A percentile compares a stretch with the other conserved stretches of the same genome.
Evolutionary conservation across 345 rosid genomes (phyloP).

Genomic region (Hibiscus syriacus): DNA sequence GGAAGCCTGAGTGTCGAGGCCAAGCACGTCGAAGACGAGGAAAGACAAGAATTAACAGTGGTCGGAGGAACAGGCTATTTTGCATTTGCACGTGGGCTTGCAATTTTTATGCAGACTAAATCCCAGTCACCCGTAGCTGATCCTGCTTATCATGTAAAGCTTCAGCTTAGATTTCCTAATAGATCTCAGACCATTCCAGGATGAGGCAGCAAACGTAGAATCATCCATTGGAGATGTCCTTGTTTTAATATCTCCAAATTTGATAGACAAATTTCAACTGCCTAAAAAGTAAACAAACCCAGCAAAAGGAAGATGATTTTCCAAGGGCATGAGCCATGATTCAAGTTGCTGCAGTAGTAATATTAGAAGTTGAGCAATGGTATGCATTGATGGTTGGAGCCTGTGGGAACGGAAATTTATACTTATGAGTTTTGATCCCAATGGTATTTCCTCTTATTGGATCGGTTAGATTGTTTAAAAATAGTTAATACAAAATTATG

Average conservation of each 20-base stretch:
- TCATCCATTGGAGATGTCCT: neutral
- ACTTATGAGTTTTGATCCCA: neutral
- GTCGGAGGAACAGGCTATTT: slow-evolving; percentile 82
- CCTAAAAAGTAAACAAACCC: neutral
- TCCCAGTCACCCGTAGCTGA: slow-evolving; percentile 6
- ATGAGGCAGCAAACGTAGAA: slow-evolving; percentile 19
- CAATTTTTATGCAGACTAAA: slow-evolving; percentile 36
- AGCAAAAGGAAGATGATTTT: neutral
- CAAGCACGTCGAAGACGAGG: slow-evolving; percentile 27
- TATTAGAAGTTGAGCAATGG: neutral
- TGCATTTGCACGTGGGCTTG: slow-evolving; percentile 72
- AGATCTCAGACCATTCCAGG: slow-evolving; percentile 39
- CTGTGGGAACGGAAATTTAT: neutral
- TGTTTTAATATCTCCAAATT: neutral
- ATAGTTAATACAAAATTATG: neutral
- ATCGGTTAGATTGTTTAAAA: neutral
- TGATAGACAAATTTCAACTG: neutral
- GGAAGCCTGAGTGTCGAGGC: slow-evolving; percentile 68
- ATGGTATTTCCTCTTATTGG: neutral
- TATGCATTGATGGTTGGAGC: neutral
- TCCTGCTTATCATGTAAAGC: slow-evolving; percentile 61
- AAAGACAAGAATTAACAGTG: slow-evolving; percentile 44
- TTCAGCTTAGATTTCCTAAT: slow-evolving; percentile 59
- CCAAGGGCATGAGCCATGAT: neutral
- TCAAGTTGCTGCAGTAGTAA: neutral